Evolutionary conservation across 1,139 yeast genomes (phyloP).

Genomic region (Magnusiomyces clavatus): DNA sequence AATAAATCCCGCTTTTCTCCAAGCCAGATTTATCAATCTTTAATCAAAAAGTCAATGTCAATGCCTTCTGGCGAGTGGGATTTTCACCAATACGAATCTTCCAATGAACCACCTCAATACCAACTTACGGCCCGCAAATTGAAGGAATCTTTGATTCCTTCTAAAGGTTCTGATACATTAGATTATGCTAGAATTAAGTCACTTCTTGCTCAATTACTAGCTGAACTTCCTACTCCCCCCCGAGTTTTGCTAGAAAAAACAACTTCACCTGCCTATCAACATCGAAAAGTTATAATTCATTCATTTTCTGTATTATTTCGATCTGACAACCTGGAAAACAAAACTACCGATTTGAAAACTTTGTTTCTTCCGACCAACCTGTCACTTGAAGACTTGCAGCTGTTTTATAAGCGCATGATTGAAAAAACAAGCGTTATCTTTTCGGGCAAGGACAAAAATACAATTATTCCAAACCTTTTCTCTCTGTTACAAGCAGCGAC

Average conservation of each 20-base stretch:
- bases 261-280: neutral
- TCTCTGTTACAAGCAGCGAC: constrained; percentile 2
- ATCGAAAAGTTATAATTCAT: neutral
- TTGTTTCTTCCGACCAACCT: neutral
- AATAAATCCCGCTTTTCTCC: constrained; percentile 8
- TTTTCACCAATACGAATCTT: neutral
- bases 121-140: constrained; percentile 7
- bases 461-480: constrained; percentile 5
- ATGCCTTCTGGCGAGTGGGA: constrained; percentile 11
- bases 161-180: constrained; percentile 11
- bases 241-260: neutral
- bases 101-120: neutral
- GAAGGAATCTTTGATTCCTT: constrained; percentile 13
- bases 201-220: constrained; percentile 1
- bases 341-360: neutral
- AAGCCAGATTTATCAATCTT: constrained; percentile 7
- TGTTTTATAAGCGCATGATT: neutral
- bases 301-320: constrained; percentile 1
- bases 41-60: constrained; percentile 12
- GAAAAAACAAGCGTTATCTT: constrained; percentile 1
- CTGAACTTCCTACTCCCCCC: neutral
- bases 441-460: neutral
- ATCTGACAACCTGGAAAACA: neutral
- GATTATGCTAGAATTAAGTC: constrained; percentile 9
- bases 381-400: neutral